These are phyloP conservation scores for Niveomyces coronatus DNA, from an alignment of 2,329 filamentous ascomycete genomes.

Conservation along the genomic window DNA sequence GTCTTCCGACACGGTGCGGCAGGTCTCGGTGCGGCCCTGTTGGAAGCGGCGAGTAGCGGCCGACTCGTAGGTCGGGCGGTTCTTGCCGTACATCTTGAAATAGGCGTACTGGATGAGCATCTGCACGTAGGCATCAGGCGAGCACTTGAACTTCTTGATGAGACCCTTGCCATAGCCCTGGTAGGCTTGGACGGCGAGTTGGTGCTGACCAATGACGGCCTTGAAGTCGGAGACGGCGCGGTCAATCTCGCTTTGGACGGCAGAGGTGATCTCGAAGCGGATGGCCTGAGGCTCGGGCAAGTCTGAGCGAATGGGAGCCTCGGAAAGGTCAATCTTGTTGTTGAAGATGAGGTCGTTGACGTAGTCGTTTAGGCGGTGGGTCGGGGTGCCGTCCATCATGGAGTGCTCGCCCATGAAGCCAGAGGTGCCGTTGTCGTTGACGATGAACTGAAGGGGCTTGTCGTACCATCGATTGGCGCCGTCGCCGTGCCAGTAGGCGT, in stretches of 20 bases:
- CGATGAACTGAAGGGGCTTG: conserved; percentile 94
- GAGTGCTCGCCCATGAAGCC: conserved; percentile 98
- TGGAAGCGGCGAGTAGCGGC: conserved; percentile 93
- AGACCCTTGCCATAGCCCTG: conserved; percentile 96
- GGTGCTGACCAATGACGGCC: conserved; percentile 73
- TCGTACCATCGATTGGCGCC: conserved; percentile 95
- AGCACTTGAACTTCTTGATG: conserved; percentile 99
- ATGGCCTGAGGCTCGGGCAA: conserved; percentile 72
- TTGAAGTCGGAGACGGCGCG: conserved; percentile 70
- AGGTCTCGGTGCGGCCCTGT: conserved; percentile 91
- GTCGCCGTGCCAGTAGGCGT: conserved; percentile 97
- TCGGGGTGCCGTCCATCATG: conserved; percentile 99
- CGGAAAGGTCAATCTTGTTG: conserved; percentile 85
- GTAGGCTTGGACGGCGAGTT: conserved; percentile 89
- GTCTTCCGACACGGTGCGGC: conserved; percentile 83
- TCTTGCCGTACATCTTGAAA: conserved; percentile 98
- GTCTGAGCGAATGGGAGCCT: conserved; percentile 66
- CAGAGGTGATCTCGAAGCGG: conserved; percentile 66
- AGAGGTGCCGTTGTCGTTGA: conserved; percentile 95
- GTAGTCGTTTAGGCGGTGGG: conserved; percentile 92
- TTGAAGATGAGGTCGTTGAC: conserved; percentile 85
- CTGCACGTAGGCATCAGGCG: conserved; percentile 93
- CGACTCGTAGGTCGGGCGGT: conserved; percentile 94
- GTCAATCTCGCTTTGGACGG: conserved; percentile 68
- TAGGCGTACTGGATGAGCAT: conserved; percentile 98